Evolutionary conservation across 495 filamentous ascomycete genomes (phyloP), one percentile per base, ranked within the genome.

Genomic region (Bombardia bombarda): DNA sequence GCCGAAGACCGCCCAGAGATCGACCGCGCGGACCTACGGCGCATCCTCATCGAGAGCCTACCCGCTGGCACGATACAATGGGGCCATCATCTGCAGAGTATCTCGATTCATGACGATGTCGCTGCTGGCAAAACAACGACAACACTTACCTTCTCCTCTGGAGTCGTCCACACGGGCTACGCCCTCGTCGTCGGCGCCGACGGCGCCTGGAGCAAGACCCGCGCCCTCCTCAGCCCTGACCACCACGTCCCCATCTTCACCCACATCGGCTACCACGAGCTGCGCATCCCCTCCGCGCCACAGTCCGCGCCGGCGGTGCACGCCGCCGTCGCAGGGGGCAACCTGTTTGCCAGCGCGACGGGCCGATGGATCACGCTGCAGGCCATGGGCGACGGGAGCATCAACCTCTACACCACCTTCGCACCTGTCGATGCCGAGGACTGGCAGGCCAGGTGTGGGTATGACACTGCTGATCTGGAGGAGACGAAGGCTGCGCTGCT

Each of bases 121-220:
- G 26, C 26, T 2, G 6, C 26, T 10, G 26, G 6, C 1, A 28
- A 28, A 32, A 31, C 4, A 31, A 28, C 3, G 16, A 46, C 52
- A 45, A 53, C 24, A 13, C 47, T 58, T 23, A 46, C 52, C 9
- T 55, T 61, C 35, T 45, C 50, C 8, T 30, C 46, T 45, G 40
- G 21, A 6, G 18, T 18, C 16, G 52, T 44, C 2, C 47, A 47
- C 19, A 33, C 47, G 3, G 57, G 50, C 13, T 73, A 61, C 38
- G 64, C 70, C 38, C 50, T 75, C 17, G 50, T 72, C 12, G 45
- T 75, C 31, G 72, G 69, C 3, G 66, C 68, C 16, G 68, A 73
- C 36, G 70, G 70, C 2, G 66, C 61, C 4, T 74, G 61, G 61
- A 62, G 56, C 46, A 68, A 65, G 43, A 59, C 68, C 13, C 55